These are phyloP conservation scores for Aaosphaeria arxii DNA, from an alignment of 2,329 filamentous ascomycete species.

Conservation along the genomic window DNA sequence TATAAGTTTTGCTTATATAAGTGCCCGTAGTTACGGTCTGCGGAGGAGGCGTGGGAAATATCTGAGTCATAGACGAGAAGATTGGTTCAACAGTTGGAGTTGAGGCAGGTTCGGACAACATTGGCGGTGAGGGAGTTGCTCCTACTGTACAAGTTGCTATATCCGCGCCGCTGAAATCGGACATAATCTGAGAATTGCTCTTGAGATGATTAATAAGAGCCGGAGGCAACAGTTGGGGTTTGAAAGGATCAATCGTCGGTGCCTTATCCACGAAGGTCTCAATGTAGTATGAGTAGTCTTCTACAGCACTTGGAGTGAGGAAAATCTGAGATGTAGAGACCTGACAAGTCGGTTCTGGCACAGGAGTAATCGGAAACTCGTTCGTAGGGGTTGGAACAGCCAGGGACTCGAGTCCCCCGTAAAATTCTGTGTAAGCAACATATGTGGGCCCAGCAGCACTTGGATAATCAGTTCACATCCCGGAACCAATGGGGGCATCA, in stretches of 20 bases:
- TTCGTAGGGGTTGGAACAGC: slow-evolving; percentile 2
- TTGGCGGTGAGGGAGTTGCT: background rate
- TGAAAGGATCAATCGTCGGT: background rate
- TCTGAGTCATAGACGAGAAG: background rate
- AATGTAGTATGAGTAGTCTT: slow-evolving; percentile 26
- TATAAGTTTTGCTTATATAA: slow-evolving; percentile 23
- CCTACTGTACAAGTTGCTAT: slow-evolving; percentile 27
- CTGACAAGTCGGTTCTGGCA: slow-evolving; percentile 8
- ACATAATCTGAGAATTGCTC: slow-evolving; percentile 13
- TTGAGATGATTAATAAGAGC: slow-evolving; percentile 21
- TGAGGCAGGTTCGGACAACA: background rate
- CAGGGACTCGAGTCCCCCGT: slow-evolving; percentile 12
- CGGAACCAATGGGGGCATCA: background rate
- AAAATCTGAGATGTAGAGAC: slow-evolving; percentile 7
- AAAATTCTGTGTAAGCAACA: slow-evolving; percentile 25
- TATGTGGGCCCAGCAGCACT: slow-evolving; percentile 28
- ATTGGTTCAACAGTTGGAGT: background rate
- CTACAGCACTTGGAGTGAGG: slow-evolving; percentile 16
- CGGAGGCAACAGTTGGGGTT: slow-evolving; percentile 13
- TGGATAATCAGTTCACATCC: slow-evolving; percentile 2
- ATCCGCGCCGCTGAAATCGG: slow-evolving; percentile 22
- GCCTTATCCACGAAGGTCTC: slow-evolving; percentile 11
- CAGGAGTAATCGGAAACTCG: slow-evolving; percentile 1
- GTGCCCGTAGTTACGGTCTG: background rate
- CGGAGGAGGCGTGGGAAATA: background rate